Conservation (phyloP, 768 basidiomycete species). For the Collybiopsis luxurians region DNA sequence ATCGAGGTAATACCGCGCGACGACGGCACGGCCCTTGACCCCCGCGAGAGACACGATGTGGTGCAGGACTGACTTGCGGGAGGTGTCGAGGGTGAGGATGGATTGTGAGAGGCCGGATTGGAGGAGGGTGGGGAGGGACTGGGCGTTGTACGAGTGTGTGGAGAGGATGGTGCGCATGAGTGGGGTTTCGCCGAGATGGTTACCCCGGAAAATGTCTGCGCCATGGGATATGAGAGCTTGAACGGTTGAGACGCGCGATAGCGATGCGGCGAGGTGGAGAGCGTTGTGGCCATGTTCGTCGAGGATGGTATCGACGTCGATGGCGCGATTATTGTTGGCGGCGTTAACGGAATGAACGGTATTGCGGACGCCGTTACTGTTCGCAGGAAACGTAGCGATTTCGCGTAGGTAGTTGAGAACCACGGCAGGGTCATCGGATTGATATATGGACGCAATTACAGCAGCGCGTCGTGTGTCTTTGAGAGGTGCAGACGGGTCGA, state of each 20-base stretch:
- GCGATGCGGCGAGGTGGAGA: conserved; percentile 87
- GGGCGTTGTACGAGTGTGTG: conserved; percentile 78
- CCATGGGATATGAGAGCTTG: conserved; percentile 71
- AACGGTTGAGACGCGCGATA: conserved; percentile 68
- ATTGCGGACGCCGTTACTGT: conserved; percentile 15
- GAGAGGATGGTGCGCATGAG: conserved; percentile 90
- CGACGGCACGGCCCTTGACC: conserved; percentile 79
- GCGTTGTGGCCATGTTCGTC: conserved; percentile 96
- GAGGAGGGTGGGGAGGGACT: conserved; percentile 70
- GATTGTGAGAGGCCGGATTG: conserved; percentile 57
- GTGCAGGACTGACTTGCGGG: conserved; percentile 83
- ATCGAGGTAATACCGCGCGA: conserved; percentile 90
- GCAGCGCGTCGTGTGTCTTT: conserved; percentile 59
- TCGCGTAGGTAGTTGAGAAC: conserved; percentile 68
- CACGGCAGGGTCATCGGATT: conserved; percentile 62
- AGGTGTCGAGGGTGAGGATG: conserved; percentile 86
- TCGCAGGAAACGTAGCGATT: conserved; percentile 35
- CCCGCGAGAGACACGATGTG: conserved; percentile 91
- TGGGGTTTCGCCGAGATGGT: conserved; percentile 92
- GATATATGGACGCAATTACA: conserved; percentile 63
- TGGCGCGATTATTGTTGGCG: conserved; percentile 21
- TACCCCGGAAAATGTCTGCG: conserved; percentile 89
- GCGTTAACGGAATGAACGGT: conserved; percentile 32
- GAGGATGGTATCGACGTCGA: conserved; percentile 76
- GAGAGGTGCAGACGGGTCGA: conserved; percentile 49